phyloP scores from a whole-genome alignment of 805 yeast species.

The Cyberlindnera maritima region DNA sequence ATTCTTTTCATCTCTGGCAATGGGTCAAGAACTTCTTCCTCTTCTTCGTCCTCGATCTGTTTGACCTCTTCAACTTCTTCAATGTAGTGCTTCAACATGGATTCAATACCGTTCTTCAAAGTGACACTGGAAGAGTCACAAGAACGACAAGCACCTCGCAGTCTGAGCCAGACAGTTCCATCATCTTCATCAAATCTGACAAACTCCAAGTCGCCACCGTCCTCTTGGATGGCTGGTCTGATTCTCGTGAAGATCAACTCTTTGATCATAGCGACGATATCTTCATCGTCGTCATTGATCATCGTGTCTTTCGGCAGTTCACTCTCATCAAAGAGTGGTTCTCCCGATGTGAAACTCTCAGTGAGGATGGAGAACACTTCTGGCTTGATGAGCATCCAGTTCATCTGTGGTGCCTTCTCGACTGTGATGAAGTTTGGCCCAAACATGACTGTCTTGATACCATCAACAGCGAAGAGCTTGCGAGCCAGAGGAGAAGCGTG shows the following conservation, averaged over 20 bases:
- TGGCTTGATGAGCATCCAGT: constrained; percentile 64
- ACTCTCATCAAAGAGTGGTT: constrained; percentile 45
- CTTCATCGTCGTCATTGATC: constrained; percentile 61
- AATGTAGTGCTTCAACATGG: constrained; percentile 67
- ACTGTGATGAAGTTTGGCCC: constrained; percentile 84
- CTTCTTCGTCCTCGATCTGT: constrained; percentile 43
- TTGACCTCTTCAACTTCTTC: constrained; percentile 63
- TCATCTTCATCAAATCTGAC: constrained; percentile 55
- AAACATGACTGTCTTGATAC: constrained; percentile 71
- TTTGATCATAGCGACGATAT: constrained; percentile 62
- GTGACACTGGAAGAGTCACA: constrained; percentile 68
- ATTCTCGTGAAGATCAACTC: constrained; percentile 68
- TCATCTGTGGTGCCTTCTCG: constrained; percentile 49
- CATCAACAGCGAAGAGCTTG: constrained; percentile 71
- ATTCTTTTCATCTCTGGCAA: constrained; percentile 15
- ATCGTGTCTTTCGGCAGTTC: constrained; percentile 36
- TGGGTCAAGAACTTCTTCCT: constrained; percentile 23
- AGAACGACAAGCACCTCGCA: constrained; percentile 72
- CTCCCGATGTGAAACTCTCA: constrained; percentile 37
- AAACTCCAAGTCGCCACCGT: constrained; percentile 73
- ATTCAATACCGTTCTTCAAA: constrained; percentile 64
- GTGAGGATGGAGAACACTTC: constrained; percentile 48
- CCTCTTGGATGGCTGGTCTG: constrained; percentile 72
- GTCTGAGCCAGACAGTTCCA: constrained; percentile 57
- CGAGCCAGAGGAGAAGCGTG: constrained; percentile 72